phyloP scores from a whole-genome alignment of 768 basidiomycete species.

The Lentinula edodes region DNA sequence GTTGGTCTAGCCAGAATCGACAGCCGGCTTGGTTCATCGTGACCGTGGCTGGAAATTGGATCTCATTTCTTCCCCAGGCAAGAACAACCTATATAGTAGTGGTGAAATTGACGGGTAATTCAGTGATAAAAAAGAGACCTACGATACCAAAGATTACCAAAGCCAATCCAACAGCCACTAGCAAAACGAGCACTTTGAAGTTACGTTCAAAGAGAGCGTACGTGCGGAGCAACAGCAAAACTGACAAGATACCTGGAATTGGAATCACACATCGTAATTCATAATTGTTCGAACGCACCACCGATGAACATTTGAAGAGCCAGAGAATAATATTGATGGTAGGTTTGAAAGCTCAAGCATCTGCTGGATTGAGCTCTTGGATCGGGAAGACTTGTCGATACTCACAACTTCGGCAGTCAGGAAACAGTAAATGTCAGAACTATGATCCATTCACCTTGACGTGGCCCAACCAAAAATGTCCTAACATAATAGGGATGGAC shows the following conservation, averaged over 20 bases:
- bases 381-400: neutral
- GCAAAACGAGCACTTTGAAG: neutral
- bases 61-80: neutral
- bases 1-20: neutral
- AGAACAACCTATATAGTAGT: neutral
- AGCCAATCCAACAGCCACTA: neutral
- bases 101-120: neutral
- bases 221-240: conserved; percentile 2
- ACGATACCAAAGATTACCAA: neutral
- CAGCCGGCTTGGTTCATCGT: neutral
- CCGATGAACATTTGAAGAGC: conserved; percentile 7
- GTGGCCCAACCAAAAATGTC: conserved; percentile 18
- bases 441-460: conserved; percentile 1
- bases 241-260: neutral
- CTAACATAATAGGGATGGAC: conserved; percentile 21
- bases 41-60: neutral
- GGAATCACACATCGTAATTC: neutral
- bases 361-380: neutral
- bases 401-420: neutral
- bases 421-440: neutral
- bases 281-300: neutral
- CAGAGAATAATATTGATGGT: conserved; percentile 7
- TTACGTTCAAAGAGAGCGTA: conserved; percentile 11
- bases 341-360: conserved; percentile 5
- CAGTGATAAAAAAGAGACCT: neutral